Evolutionary conservation across 495 filamentous ascomycete genomes (phyloP).

Genomic region (Xylaria bambusicola): DNA sequence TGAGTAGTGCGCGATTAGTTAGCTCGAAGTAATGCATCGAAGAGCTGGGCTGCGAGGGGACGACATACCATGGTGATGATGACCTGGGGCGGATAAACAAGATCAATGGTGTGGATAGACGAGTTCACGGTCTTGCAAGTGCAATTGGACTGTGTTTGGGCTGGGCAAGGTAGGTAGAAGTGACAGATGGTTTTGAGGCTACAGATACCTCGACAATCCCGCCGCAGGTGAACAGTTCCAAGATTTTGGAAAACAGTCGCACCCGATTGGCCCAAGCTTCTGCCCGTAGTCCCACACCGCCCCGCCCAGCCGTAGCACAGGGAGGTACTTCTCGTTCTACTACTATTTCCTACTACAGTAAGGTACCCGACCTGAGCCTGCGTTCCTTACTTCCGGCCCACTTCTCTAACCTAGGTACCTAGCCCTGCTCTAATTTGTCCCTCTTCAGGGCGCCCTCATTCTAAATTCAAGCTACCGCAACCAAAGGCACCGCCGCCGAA

Average conservation of each 20-base stretch:
- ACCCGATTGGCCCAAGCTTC: too few relatives aligned
- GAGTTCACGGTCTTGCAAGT: slow-evolving; percentile 1
- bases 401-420: background rate
- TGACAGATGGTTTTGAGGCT: slow-evolving; percentile 19
- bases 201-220: background rate
- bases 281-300: too few relatives aligned
- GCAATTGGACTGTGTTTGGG: slow-evolving; percentile 12
- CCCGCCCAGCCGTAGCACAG: too few relatives aligned
- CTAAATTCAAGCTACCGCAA: too few relatives aligned
- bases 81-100: slow-evolving; percentile 24
- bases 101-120: background rate
- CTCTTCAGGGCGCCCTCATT: too few relatives aligned
- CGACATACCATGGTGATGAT: slow-evolving; percentile 42
- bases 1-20: slow-evolving; percentile 45
- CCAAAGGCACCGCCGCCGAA: too few relatives aligned
- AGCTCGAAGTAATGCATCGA: background rate
- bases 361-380: too few relatives aligned
- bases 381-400: background rate
- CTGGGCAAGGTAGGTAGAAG: slow-evolving; percentile 1
- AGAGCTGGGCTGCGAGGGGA: background rate
- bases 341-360: too few relatives aligned
- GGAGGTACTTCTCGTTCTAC: too few relatives aligned
- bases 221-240: too few relatives aligned
- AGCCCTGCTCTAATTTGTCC: too few relatives aligned
- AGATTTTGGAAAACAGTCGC: too few relatives aligned